Evolutionary conservation across 345 rosid genomes (phyloP).

Genomic region (Rhodomyrtus tomentosa): DNA sequence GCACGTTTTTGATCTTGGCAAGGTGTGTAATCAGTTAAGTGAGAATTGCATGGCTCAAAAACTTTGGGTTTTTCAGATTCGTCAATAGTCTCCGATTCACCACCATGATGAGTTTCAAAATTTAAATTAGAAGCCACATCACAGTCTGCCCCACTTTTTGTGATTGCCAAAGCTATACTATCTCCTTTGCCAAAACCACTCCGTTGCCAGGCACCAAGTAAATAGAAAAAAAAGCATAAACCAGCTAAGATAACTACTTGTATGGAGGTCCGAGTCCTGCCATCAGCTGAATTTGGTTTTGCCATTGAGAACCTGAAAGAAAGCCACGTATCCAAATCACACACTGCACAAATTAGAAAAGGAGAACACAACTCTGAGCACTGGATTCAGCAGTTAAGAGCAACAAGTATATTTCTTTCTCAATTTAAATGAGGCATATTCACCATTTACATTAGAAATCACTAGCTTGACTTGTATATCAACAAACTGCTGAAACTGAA

Average conservation of each 20-base stretch:
- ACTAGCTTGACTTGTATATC: not conserved
- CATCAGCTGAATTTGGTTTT: slow-evolving; percentile 57
- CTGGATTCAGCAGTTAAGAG: not conserved
- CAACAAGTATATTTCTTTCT: not conserved
- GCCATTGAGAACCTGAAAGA: slow-evolving; percentile 58
- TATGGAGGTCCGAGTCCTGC: slow-evolving; percentile 77
- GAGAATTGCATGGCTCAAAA: slow-evolving; percentile 56
- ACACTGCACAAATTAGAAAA: not conserved
- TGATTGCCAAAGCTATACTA: slow-evolving; percentile 77
- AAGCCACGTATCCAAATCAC: not conserved
- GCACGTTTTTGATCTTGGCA: slow-evolving; percentile 96
- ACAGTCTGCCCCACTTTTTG: slow-evolving; percentile 74
- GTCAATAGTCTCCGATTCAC: slow-evolving; percentile 23
- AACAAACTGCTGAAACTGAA: not conserved
- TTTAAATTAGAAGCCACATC: slow-evolving; percentile 57
- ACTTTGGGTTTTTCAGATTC: slow-evolving; percentile 46
- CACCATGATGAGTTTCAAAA: slow-evolving; percentile 93
- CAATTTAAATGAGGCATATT: not conserved
- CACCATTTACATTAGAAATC: not conserved
- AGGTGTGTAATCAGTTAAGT: slow-evolving; percentile 82
- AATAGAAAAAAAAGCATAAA: slow-evolving; percentile 83
- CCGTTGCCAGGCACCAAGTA: slow-evolving; percentile 94
- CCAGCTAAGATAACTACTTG: slow-evolving; percentile 76
- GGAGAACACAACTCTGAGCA: not conserved
- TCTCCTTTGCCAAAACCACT: slow-evolving; percentile 99